Base-by-base conservation (phyloP, 2,329 filamentous ascomycete genomes). In the Alternaria incomplexa region DNA sequence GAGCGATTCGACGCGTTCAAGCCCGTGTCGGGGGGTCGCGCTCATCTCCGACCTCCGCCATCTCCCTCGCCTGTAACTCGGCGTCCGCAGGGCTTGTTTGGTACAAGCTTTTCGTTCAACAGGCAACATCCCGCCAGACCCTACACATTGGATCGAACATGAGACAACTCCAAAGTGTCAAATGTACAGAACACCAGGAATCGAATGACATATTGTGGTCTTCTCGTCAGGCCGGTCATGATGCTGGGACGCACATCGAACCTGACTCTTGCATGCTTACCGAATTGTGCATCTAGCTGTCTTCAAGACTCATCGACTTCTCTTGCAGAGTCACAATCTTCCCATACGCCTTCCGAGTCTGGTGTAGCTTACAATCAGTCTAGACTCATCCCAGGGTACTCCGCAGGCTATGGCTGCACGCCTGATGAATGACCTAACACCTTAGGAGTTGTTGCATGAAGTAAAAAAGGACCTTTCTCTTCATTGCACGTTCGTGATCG, bases 361-460 rank as follows among this genome's bases (percentile, higher is more conserved):
- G 3, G 47, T 20, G 4, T 51, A 51, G 26, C 4, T 51, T 30
- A 20, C n/a, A 1, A 6, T 0, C 1, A 9, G 26, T 32, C 47
- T 51, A 51, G 47, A 51, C 17, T 2, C 4, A 2, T 32, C 9
- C 7, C 3, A 2, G 7, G 26, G 0, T 0, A 4, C 1, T 32
- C 2, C 17, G 12, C 17, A 15, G 11, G 26, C 47, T 15, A 10
- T 9, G 0, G n/a, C 0, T 3, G 36, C 36, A 40, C 36, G 36
- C 36, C 36, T 40, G 36, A 40, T 40, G 9, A 3, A 15, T 40
- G n/a, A 0, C 1, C n/a, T 0, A 40, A 40, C 9, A 40, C 9
- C 15, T 40, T 10, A 3, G 3, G 5, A 40, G 36, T 2, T 40
- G 0, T 6, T 6, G n/a, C 1, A 2, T 17, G 4, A 11, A 40